Evolutionary conservation across 192 early-diverging fungal species (phyloP).

Genomic region (Entomortierella lignicola): DNA sequence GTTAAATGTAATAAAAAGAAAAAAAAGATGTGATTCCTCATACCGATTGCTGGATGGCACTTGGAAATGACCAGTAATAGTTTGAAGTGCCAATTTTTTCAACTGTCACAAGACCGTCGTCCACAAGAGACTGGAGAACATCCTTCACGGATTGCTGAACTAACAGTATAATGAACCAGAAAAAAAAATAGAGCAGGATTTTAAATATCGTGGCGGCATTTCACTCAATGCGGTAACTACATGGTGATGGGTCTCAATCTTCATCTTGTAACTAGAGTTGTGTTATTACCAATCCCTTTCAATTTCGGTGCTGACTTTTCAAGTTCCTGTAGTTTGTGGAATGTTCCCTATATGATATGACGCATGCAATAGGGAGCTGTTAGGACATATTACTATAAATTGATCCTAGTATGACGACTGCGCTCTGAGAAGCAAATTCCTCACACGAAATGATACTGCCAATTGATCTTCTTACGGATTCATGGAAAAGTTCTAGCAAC

Average conservation of each 20-base stretch:
- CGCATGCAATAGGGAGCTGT: no score
- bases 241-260: no score
- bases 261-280: background rate
- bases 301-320: slow-evolving; percentile 84
- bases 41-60: slow-evolving; percentile 67
- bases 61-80: slow-evolving; percentile 93
- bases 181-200: background rate
- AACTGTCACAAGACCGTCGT: slow-evolving; percentile 79
- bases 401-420: no score
- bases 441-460: background rate
- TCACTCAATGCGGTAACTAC: no score
- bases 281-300: slow-evolving; percentile 78
- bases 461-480: slow-evolving; percentile 54
- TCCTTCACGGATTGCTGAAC: slow-evolving; percentile 86
- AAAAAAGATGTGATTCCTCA: background rate
- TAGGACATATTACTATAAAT: no score
- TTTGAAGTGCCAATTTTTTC: slow-evolving; percentile 94
- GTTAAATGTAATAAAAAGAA: background rate
- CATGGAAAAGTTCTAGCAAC: slow-evolving; percentile 61
- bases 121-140: slow-evolving; percentile 82
- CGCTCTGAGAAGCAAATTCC: background rate
- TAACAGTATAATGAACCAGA: slow-evolving; percentile 21
- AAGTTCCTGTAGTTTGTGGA: slow-evolving; percentile 86
- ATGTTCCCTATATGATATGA: slow-evolving; percentile 61
- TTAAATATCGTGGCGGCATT: no score